phyloP scores from a whole-genome alignment of 495 filamentous ascomycete genomes.

The Stereocaulon alpinum region DNA sequence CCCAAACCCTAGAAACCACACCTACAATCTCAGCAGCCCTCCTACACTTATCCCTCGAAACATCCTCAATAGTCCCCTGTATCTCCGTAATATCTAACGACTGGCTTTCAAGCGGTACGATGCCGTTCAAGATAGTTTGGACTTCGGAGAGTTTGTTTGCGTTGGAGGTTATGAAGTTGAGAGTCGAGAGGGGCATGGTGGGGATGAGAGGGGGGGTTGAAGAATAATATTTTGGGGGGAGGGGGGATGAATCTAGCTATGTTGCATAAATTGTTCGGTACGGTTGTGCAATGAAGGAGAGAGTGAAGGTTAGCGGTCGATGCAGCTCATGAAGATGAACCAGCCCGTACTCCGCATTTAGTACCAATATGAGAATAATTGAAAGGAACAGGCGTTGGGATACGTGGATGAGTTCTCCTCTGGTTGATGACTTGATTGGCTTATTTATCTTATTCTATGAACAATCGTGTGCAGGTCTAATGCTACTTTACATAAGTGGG shows the following conservation, averaged over 20 bases:
- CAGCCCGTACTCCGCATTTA: too few species aligned
- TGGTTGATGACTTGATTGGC: too few species aligned
- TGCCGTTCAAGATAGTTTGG: slow-evolving; percentile 66
- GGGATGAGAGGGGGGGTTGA: background rate
- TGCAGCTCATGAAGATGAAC: too few species aligned
- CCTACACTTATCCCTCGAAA: slow-evolving; percentile 76
- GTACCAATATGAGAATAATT: too few species aligned
- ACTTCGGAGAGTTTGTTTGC: slow-evolving; percentile 85
- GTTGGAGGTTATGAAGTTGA: slow-evolving; percentile 97
- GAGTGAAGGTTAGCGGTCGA: too few species aligned
- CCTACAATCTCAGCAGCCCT: slow-evolving; percentile 63
- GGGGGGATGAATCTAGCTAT: background rate
- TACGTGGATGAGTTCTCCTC: too few species aligned
- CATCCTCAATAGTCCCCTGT: slow-evolving; percentile 86
- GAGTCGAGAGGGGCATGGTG: slow-evolving; percentile 25
- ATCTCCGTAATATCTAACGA: slow-evolving; percentile 75
- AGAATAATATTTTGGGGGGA: background rate
- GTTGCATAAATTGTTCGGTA: too few species aligned
- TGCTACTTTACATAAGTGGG: slow-evolving; percentile 1
- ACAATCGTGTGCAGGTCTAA: background rate
- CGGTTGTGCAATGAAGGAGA: too few species aligned
- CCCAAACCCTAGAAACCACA: background rate
- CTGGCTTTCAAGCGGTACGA: slow-evolving; percentile 57
- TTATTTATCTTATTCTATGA: too few species aligned
- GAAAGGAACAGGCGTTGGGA: too few species aligned